Base-by-base conservation (phyloP, 768 basidiomycete species). In the Suillus cothurnatus region DNA sequence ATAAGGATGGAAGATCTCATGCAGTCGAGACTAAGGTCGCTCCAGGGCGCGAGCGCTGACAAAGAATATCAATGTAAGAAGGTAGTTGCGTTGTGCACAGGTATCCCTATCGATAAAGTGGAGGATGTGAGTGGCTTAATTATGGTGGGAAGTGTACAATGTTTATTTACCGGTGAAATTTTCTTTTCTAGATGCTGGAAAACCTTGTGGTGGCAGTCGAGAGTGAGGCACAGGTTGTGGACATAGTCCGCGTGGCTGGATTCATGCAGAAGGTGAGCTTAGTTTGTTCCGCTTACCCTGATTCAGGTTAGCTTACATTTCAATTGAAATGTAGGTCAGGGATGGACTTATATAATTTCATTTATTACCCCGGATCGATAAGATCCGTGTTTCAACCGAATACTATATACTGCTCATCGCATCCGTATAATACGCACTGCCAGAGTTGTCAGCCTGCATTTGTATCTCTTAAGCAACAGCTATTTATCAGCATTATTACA, bases 11-110 rank as follows among this genome's bases (percentile, higher is more conserved):
- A 94, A 71, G 84, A 86, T 63, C 71, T 97, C 66, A 85, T 97
- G 76, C 81, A 86, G 67, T 82, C 85, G 66, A 84, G 93, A 66
- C 77, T 97, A 65, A 84, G 85, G 71, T 81, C 82, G 38, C 76
- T 96, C 68, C 87, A 92, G 69, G 93, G 91, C 53, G 88, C 89
- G 36, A 91, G 90, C 70, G 90, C 91, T 21, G 94, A 95, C 78
- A 94, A 92, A 78, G 93, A 95, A 73, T 90, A 91, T 71, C 90
- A 95, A 76, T 97, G 93, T 80, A 90, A 92, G 79, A 95, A 88
- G 79, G 89, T 99, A 66, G 90, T 99, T 31, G 88, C 94, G 17
- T 80, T 95, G 49, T 96, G 94, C 75, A 92, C 94, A 4, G 92
- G 92, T 26, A 89, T 95, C 56, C 87, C 92, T 2, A 83, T 92